Conservation (phyloP, 768 basidiomycete species). For the Tremella mesenterica region DNA sequence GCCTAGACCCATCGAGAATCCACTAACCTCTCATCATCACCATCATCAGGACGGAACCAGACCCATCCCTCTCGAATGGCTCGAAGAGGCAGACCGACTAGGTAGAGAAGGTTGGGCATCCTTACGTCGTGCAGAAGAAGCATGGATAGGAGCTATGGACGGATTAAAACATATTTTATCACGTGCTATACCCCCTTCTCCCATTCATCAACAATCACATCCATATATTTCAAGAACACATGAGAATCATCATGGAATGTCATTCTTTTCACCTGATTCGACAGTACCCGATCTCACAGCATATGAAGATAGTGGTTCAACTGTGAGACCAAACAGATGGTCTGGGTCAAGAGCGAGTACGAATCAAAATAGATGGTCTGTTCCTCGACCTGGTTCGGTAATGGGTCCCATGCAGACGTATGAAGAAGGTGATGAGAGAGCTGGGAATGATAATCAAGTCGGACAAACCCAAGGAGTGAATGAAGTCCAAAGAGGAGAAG, state of each 20-base stretch:
- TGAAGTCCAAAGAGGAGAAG: too few relatives aligned
- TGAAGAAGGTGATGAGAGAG: neutral
- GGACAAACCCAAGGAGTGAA: too few relatives aligned
- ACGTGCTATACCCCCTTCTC: too few relatives aligned
- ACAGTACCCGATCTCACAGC: too few relatives aligned
- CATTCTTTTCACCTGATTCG: too few relatives aligned
- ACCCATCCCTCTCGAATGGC: conserved; percentile 5
- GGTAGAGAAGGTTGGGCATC: conserved; percentile 17
- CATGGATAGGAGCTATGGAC: conserved; percentile 19
- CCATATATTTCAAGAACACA: too few relatives aligned
- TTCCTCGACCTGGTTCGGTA: neutral
- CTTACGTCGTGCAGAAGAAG: conserved; percentile 19
- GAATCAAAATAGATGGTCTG: neutral
- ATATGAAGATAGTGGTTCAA: too few relatives aligned
- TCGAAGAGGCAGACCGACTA: conserved; percentile 15
- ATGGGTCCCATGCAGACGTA: neutral
- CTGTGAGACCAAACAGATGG: neutral
- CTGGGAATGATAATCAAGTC: too few relatives aligned
- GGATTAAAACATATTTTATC: conserved; percentile 1
- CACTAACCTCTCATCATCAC: neutral
- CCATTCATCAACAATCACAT: too few relatives aligned
- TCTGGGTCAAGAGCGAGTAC: neutral
- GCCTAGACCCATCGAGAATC: neutral
- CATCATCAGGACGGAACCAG: neutral
- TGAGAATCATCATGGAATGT: too few relatives aligned